phyloP scores from a whole-genome alignment of 148 eudicot species.

The Camellia granthamiana region DNA sequence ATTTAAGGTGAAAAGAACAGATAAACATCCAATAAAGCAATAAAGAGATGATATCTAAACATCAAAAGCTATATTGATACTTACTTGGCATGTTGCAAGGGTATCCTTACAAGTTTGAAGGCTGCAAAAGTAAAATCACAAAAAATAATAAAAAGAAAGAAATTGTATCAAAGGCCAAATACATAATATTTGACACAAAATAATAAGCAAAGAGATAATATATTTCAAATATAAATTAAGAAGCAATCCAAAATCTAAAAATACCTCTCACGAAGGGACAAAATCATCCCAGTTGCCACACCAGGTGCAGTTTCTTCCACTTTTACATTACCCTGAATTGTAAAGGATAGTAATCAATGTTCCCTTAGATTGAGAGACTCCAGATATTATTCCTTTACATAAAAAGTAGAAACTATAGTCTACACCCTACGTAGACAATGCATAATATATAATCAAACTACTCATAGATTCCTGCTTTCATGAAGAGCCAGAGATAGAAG shows the following conservation, averaged over 20 bases:
- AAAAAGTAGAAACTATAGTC: not conserved
- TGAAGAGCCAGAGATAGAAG: not conserved
- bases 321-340: constrained; percentile 47
- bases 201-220: not conserved
- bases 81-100: constrained; percentile 77
- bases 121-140: constrained; percentile 39
- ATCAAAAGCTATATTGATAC: constrained; percentile 16
- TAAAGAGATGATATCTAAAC: not conserved
- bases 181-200: not conserved
- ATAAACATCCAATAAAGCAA: not conserved
- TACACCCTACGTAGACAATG: not conserved
- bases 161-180: not conserved
- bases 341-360: not conserved
- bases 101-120: constrained; percentile 83
- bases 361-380: not conserved
- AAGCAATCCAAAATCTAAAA: constrained; percentile 2
- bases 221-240: not conserved
- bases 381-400: not conserved
- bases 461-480: not conserved
- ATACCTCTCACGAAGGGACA: constrained; percentile 95
- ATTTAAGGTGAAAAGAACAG: not conserved
- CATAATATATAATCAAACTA: not conserved
- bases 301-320: constrained; percentile 97
- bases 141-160: not conserved
- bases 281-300: constrained; percentile 93